A percentile compares a stretch with the other conserved stretches of the same genome.
phyloP scores from a whole-genome alignment of 495 filamentous ascomycete species.

The Evansstolkia leycettana region DNA sequence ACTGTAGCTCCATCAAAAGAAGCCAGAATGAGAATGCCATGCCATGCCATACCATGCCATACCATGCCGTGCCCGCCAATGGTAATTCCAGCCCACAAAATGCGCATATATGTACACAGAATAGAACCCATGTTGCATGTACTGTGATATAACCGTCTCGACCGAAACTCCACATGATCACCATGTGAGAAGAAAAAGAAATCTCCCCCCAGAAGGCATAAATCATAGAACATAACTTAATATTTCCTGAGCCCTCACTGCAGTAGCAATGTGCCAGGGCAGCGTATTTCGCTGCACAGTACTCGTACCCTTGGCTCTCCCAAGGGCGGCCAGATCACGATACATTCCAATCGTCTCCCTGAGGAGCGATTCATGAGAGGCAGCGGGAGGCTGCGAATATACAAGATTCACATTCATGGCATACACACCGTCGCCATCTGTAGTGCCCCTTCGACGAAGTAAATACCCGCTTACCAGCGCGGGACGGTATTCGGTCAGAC shows the following conservation, averaged over 20 bases:
- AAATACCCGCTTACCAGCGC: constrained; percentile 63
- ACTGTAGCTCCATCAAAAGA: no score
- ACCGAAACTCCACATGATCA: no score
- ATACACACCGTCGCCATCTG: constrained; percentile 48
- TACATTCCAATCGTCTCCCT: constrained; percentile 66
- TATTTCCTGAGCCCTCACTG: constrained; percentile 46
- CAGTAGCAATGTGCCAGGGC: constrained; percentile 83
- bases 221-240: constrained; percentile 32
- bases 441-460: constrained; percentile 55
- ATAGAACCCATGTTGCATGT: no score
- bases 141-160: no score
- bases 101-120: no score
- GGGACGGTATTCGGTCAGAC: constrained; percentile 49
- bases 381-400: constrained; percentile 34
- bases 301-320: constrained; percentile 53
- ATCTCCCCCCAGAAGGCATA: constrained; percentile 1
- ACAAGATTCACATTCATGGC: constrained; percentile 56
- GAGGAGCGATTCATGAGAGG: constrained; percentile 45
- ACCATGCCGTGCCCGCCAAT: no score
- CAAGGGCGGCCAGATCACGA: constrained; percentile 61
- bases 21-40: no score
- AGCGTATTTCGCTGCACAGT: constrained; percentile 49
- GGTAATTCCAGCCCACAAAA: no score
- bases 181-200: not conserved
- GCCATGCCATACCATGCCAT: no score